Conservation (phyloP, 2,329 filamentous ascomycete genomes). For the Paraconiothyrium brasiliense region DNA sequence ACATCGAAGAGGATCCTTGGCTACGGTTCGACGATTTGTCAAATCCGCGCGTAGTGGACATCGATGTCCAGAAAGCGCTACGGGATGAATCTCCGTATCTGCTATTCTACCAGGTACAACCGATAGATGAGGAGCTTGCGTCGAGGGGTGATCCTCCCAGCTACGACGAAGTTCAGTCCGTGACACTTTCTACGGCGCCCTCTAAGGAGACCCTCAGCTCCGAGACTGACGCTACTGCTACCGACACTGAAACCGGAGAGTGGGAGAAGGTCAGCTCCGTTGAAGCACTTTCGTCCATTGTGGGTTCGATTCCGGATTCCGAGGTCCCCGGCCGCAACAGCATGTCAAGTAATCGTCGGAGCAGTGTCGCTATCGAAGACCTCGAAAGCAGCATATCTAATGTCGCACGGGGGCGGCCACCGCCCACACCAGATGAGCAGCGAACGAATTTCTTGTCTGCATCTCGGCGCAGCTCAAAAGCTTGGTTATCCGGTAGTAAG, state of each 20-base stretch:
- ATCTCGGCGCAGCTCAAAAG: constrained; percentile 45
- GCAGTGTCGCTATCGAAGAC: constrained; percentile 54
- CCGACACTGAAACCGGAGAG: constrained; percentile 35
- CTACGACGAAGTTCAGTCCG: constrained; percentile 49
- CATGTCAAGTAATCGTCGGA: constrained; percentile 50
- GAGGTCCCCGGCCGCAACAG: constrained; percentile 44
- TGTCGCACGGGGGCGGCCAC: constrained; percentile 42
- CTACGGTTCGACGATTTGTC: constrained; percentile 91
- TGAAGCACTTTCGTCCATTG: constrained; percentile 23
- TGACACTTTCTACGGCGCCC: constrained; percentile 30
- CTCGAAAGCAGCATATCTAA: constrained; percentile 41
- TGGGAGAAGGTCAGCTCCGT: constrained; percentile 32
- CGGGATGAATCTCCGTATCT: constrained; percentile 92
- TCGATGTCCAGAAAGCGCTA: constrained; percentile 81
- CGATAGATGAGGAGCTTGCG: constrained; percentile 75
- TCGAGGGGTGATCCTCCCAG: constrained; percentile 50
- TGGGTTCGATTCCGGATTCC: constrained; percentile 29
- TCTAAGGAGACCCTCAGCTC: constrained; percentile 43
- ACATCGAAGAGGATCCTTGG: constrained; percentile 67
- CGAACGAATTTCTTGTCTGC: constrained; percentile 42
- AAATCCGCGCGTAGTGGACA: constrained; percentile 73
- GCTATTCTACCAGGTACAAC: constrained; percentile 93
- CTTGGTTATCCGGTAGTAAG: constrained; percentile 45
- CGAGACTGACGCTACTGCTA: constrained; percentile 17
- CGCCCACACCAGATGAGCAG: constrained; percentile 58